Evolutionary conservation across 441 rosid genomes (phyloP).

Genomic region (Croton setiger): DNA sequence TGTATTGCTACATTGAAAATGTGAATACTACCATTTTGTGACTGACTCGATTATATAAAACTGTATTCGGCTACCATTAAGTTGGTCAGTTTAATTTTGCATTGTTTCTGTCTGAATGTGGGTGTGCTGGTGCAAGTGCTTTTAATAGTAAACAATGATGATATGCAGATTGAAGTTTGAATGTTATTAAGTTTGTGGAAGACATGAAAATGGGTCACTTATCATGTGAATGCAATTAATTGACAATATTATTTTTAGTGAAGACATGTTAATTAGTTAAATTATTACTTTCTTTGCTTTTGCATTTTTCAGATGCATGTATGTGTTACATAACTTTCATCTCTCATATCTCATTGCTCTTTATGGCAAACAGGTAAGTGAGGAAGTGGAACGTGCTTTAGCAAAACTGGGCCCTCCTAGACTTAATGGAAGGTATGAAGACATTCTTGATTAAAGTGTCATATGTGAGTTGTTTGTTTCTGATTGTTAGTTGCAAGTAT

Average conservation of each 20-base stretch:
- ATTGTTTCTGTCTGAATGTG: not conserved
- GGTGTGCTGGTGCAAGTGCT: not conserved
- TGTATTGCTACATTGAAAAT: not conserved
- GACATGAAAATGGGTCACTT: not conserved
- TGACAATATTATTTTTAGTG: not conserved
- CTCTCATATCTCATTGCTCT: slow-evolving; percentile 1
- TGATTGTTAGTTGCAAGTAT: not conserved
- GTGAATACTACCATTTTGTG: not conserved
- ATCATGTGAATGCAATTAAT: not conserved
- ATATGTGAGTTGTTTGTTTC: not conserved
- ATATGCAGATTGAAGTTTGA: not conserved
- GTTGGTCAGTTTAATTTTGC: not conserved
- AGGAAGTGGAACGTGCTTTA: slow-evolving; percentile 99
- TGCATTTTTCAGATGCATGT: not conserved
- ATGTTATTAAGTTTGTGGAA: not conserved
- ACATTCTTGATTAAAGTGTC: slow-evolving; percentile 6
- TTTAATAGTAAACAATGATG: not conserved
- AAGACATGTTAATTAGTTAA: not conserved
- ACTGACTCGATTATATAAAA: not conserved
- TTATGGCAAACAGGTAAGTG: slow-evolving; percentile 75
- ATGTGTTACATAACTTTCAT: not conserved
- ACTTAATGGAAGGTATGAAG: slow-evolving; percentile 66
- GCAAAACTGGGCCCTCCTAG: slow-evolving; percentile 94
- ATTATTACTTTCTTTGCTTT: not conserved
- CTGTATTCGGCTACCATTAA: not conserved